Conservation (phyloP, 106 monocot genomes). For the Phalaenopsis aphrodite region DNA sequence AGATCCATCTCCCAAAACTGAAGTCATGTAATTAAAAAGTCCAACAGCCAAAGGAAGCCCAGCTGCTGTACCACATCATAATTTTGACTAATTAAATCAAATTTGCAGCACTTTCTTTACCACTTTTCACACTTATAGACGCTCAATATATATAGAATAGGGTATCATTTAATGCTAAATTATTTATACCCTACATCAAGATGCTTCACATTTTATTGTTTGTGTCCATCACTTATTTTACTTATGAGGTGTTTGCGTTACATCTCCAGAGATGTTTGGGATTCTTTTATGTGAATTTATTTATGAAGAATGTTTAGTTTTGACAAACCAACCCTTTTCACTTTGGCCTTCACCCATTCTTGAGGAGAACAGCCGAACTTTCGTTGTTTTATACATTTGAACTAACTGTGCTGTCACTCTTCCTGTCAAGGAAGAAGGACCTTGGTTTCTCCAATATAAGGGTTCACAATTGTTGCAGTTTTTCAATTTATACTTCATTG, state of each 20-base stretch:
- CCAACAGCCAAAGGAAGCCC: background rate
- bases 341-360: background rate
- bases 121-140: background rate
- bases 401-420: background rate
- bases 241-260: too few species aligned
- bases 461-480: background rate
- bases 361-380: background rate
- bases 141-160: background rate
- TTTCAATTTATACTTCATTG: background rate
- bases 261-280: too few species aligned
- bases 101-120: background rate
- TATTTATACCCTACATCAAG: background rate
- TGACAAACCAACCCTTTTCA: too few species aligned
- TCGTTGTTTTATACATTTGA: background rate
- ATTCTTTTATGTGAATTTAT: too few species aligned
- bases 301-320: too few species aligned
- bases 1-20: background rate
- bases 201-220: background rate
- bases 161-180: background rate
- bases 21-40: background rate
- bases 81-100: background rate
- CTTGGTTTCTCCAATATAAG: background rate
- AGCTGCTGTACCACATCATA: background rate
- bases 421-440: background rate
- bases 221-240: background rate